A percentile compares a stretch with the other conserved stretches of the same genome.
phyloP scores from a whole-genome alignment of 768 basidiomycete species.

The Crassisporium funariophilum region DNA sequence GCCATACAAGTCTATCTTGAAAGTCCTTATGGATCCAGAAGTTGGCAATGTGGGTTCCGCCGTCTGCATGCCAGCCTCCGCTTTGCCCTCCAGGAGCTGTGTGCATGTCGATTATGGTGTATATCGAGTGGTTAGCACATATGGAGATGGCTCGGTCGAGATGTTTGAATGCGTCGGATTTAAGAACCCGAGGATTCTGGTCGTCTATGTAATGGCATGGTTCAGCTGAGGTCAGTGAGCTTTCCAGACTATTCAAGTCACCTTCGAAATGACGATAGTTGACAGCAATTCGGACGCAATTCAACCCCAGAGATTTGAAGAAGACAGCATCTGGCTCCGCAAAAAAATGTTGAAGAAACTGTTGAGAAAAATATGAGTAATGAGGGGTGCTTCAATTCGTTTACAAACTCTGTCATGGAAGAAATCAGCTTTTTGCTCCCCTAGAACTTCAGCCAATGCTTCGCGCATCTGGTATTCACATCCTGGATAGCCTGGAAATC shows the following conservation, averaged over 20 bases:
- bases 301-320: slow-evolving; percentile 77
- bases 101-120: slow-evolving; percentile 82
- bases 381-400: neutral
- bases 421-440: slow-evolving; percentile 65
- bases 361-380: neutral
- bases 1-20: slow-evolving; percentile 75
- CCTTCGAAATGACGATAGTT: slow-evolving; percentile 76
- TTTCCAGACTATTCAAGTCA: slow-evolving; percentile 11
- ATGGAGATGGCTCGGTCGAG: slow-evolving; percentile 75
- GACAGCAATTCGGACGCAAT: slow-evolving; percentile 75
- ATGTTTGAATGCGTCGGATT: slow-evolving; percentile 76
- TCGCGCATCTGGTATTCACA: slow-evolving; percentile 79
- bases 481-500: slow-evolving; percentile 66
- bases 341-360: slow-evolving; percentile 87
- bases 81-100: slow-evolving; percentile 75
- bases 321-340: slow-evolving; percentile 70
- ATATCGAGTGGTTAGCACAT: slow-evolving; percentile 73
- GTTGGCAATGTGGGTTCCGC: slow-evolving; percentile 62
- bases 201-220: slow-evolving; percentile 48
- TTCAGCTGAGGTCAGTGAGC: neutral
- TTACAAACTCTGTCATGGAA: slow-evolving; percentile 77
- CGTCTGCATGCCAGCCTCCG: slow-evolving; percentile 81
- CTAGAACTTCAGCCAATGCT: slow-evolving; percentile 63
- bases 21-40: slow-evolving; percentile 86
- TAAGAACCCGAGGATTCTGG: slow-evolving; percentile 79